Evolutionary conservation across 1,284 basidiomycete genomes (phyloP).

Genomic region (Cutaneotrichosporon mucoides): DNA sequence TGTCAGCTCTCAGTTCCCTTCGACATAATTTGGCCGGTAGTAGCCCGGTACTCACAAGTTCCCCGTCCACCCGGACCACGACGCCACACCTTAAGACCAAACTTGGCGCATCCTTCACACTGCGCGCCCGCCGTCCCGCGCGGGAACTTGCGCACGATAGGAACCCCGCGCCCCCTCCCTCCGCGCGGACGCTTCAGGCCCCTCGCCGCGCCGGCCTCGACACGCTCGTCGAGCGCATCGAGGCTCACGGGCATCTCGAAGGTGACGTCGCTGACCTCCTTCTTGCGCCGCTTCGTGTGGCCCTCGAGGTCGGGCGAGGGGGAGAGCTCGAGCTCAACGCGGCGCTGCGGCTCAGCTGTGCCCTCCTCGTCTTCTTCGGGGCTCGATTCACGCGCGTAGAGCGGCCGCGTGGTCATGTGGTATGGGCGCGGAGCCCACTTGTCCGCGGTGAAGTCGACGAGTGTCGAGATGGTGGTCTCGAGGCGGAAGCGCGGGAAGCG

Average conservation of each 20-base stretch:
- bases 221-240: constrained; percentile 40
- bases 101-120: constrained; percentile 41
- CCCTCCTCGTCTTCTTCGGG: constrained; percentile 9
- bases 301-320: constrained; percentile 8
- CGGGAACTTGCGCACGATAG: constrained; percentile 6
- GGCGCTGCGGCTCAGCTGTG: neutral
- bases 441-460: constrained; percentile 35
- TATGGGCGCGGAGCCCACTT: constrained; percentile 38
- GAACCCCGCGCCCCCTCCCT: constrained; percentile 8
- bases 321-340: constrained; percentile 16
- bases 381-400: constrained; percentile 26
- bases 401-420: constrained; percentile 37
- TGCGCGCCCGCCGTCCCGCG: constrained; percentile 23
- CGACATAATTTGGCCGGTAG: too few species aligned
- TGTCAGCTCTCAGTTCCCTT: constrained; percentile 3
- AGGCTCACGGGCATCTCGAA: constrained; percentile 46
- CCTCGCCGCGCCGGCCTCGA: constrained; percentile 33
- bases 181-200: neutral
- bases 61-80: constrained; percentile 37
- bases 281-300: constrained; percentile 16
- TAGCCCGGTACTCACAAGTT: constrained; percentile 32
- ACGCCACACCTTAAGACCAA: constrained; percentile 39
- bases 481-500: constrained; percentile 29
- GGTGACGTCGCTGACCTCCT: constrained; percentile 29
- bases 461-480: constrained; percentile 16